Evolutionary conservation across 1,139 yeast species (phyloP).

Genomic region (Blastobotrys apis): DNA sequence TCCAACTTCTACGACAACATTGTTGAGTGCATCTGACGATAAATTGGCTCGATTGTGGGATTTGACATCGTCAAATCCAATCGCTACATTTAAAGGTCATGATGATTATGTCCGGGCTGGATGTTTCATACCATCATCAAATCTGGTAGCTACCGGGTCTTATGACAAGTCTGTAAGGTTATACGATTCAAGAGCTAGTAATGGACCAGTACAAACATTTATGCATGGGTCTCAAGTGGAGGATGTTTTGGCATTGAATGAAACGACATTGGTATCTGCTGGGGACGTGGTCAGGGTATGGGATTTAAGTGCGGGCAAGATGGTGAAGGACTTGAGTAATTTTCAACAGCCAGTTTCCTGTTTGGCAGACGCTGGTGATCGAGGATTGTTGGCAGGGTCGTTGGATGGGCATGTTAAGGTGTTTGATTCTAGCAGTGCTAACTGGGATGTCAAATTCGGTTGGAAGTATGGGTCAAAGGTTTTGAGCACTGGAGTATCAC

Average conservation of each 20-base stretch:
- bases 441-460: conserved; percentile 90
- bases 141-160: conserved; percentile 84
- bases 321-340: conserved; percentile 61
- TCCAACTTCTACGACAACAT: conserved; percentile 62
- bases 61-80: conserved; percentile 68
- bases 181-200: conserved; percentile 71
- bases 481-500: conserved; percentile 83
- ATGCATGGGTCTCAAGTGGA: conserved; percentile 79
- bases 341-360: conserved; percentile 93
- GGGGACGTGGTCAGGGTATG: conserved; percentile 81
- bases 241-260: conserved; percentile 72
- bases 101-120: conserved; percentile 86
- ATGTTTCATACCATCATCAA: conserved; percentile 69
- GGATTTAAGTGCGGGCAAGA: conserved; percentile 79
- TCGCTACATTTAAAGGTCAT: conserved; percentile 68
- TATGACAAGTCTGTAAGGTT: conserved; percentile 84
- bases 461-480: conserved; percentile 98
- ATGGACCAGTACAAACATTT: conserved; percentile 45
- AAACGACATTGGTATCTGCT: conserved; percentile 81
- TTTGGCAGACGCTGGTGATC: conserved; percentile 57
- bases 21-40: conserved; percentile 90
- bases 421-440: conserved; percentile 67
- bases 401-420: conserved; percentile 96
- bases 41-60: conserved; percentile 83
- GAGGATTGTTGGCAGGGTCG: conserved; percentile 86